Percentiles rank a stretch among this genome's conserved stretches.
Evolutionary conservation across 495 filamentous ascomycete species (phyloP).

Genomic region (Aspergillus bertholletiae): DNA sequence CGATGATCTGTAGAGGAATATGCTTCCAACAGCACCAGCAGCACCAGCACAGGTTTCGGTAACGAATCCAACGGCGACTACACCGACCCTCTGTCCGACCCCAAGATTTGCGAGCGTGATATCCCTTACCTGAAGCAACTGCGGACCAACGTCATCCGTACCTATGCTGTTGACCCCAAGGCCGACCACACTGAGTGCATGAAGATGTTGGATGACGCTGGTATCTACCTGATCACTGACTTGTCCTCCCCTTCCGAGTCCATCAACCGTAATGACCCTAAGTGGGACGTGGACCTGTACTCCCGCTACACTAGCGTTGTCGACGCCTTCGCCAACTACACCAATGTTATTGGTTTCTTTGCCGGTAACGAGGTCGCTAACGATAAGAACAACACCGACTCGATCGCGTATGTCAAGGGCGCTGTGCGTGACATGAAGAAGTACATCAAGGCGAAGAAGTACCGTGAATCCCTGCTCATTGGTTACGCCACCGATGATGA

Average conservation of each 20-base stretch:
- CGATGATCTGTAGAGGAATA: slow-evolving; percentile 39
- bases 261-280: slow-evolving; percentile 74
- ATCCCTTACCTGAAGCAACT: slow-evolving; percentile 75
- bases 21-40: slow-evolving; percentile 37
- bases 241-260: slow-evolving; percentile 76
- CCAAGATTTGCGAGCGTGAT: slow-evolving; percentile 70
- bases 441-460: slow-evolving; percentile 79
- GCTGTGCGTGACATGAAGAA: slow-evolving; percentile 93
- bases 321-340: slow-evolving; percentile 76
- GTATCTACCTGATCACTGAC: slow-evolving; percentile 94
- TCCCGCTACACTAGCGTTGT: slow-evolving; percentile 82
- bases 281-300: slow-evolving; percentile 77
- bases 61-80: slow-evolving; percentile 35
- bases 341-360: slow-evolving; percentile 94
- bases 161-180: slow-evolving; percentile 86
- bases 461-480: slow-evolving; percentile 69
- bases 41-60: no score
- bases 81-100: slow-evolving; percentile 71
- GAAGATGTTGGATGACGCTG: slow-evolving; percentile 77
- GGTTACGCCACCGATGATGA: slow-evolving; percentile 97
- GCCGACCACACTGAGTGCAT: slow-evolving; percentile 80
- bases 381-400: slow-evolving; percentile 73
- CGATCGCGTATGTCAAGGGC: slow-evolving; percentile 93
- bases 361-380: slow-evolving; percentile 97
- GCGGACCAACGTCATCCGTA: slow-evolving; percentile 86